Evolutionary conservation across 139 green algal genomes (phyloP), one percentile per base, ranked within the genome.

Genomic region (Limnomonas spitsbergensis): DNA sequence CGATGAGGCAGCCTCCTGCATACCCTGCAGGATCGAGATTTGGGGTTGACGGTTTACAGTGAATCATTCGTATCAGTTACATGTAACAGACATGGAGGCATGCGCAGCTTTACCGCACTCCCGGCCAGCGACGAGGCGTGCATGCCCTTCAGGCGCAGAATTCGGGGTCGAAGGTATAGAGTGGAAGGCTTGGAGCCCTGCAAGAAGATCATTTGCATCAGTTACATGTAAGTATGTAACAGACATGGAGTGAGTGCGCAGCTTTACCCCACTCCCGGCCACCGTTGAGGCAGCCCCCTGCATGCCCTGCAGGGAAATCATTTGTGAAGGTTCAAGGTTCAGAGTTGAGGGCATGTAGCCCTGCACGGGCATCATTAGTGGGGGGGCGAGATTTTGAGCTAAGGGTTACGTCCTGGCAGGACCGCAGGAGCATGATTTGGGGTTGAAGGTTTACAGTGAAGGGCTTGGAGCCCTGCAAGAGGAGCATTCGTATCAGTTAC

Each of bases 251-350:
- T n/a, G 89, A 37, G 94, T 93, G 40, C 85, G 82, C n/a, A 97
- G 86, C 53, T 90, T 85, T 26, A 97, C 76, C 0, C 61, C 56
- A 9, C 77, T 29, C 2, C 85, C 88, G 32, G 86, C 83, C 56
- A 97, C 89, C 1, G 78, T 74, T 26, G 78, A 85, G 0, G 93
- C 93, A 3, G 93, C 93, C 75, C 96, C 82, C 74, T 83, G 74
- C 82, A 61, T 79, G 24, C 61, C 61, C 61, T 72, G 61, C 14
- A n/a, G n/a, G n/a, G n/a, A n/a, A n/a, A n/a, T n/a, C n/a, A n/a
- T n/a, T n/a, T n/a, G n/a, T n/a, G n/a, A n/a, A n/a, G n/a, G n/a
- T n/a, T n/a, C n/a, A n/a, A n/a, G n/a, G n/a, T n/a, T n/a, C n/a
- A n/a, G n/a, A n/a, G n/a, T n/a, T n/a, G n/a, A n/a, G n/a, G n/a